phyloP scores from a whole-genome alignment of 202 grass and related monocot species.

The Elaeis oleifera region DNA sequence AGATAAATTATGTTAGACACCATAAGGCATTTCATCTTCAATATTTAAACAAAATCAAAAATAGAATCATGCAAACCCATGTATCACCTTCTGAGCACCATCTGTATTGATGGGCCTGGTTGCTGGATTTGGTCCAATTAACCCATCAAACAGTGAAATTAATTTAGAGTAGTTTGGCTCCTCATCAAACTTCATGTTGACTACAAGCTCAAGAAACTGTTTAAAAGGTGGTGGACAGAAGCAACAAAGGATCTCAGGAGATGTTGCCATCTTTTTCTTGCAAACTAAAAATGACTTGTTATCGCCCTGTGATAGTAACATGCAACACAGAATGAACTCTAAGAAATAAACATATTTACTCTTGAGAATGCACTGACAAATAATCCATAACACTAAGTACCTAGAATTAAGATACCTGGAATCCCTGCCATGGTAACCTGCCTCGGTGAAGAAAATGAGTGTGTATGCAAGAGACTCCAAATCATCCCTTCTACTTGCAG shows the following conservation, averaged over 20 bases:
- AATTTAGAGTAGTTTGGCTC: constrained; percentile 93
- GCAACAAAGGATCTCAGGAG: constrained; percentile 74
- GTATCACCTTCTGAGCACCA: constrained; percentile 83
- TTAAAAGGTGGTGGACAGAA: constrained; percentile 82
- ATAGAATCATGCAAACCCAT: background rate
- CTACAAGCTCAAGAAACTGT: constrained; percentile 78
- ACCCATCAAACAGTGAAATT: constrained; percentile 90
- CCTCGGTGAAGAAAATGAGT: constrained; percentile 82
- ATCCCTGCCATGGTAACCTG: constrained; percentile 93
- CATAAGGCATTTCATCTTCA: no score
- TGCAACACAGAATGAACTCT: constrained; percentile 11
- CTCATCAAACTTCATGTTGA: constrained; percentile 97
- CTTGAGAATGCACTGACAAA: constrained; percentile 12
- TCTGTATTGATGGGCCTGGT: constrained; percentile 92
- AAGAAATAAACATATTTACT: background rate
- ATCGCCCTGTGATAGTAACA: constrained; percentile 62
- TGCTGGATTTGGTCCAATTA: constrained; percentile 70
- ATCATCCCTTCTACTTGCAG: constrained; percentile 91
- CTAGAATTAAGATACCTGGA: constrained; percentile 50
- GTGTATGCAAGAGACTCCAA: constrained; percentile 92
- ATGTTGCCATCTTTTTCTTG: constrained; percentile 97
- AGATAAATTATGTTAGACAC: no score
- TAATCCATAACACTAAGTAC: background rate
- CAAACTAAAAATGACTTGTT: constrained; percentile 98
- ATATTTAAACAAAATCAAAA: constrained; percentile 10